A percentile compares a stretch with the other conserved stretches of the same genome.
These are phyloP conservation scores for Pseudocercospora musae DNA, from an alignment of 2,329 filamentous ascomycete genomes.

Conservation along the genomic window DNA sequence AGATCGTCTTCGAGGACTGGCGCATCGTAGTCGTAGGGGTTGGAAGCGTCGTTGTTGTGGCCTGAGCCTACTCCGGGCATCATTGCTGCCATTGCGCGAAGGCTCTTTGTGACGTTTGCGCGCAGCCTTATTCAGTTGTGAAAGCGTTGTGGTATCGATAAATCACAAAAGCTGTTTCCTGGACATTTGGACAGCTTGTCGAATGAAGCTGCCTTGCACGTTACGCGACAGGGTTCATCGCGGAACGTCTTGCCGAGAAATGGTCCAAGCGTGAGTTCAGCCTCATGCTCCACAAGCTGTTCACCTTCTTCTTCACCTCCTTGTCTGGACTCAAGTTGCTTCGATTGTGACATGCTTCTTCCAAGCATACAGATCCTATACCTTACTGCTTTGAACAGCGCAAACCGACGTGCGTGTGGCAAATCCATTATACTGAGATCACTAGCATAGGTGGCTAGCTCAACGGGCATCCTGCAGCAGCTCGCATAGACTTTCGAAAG, in stretches of 20 bases:
- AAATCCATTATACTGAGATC: too few species aligned
- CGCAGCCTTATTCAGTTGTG: neutral
- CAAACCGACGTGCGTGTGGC: too few species aligned
- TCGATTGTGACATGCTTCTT: too few species aligned
- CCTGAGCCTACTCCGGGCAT: conserved; percentile 19
- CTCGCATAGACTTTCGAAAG: too few species aligned
- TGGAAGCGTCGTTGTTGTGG: conserved; percentile 13
- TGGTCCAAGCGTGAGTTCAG: neutral
- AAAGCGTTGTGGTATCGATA: neutral
- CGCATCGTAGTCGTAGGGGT: conserved; percentile 43
- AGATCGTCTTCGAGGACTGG: conserved; percentile 49
- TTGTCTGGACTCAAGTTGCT: too few species aligned
- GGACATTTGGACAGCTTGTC: neutral
- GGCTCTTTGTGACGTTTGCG: neutral
- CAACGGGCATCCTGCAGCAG: too few species aligned
- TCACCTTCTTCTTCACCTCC: too few species aligned
- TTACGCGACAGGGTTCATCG: neutral
- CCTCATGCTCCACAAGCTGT: neutral
- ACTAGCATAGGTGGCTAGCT: too few species aligned
- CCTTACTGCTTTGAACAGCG: too few species aligned
- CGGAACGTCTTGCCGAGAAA: neutral
- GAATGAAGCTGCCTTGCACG: neutral
- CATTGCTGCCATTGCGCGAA: conserved; percentile 20
- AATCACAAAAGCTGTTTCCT: neutral
- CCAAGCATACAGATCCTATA: too few species aligned